phyloP scores from a whole-genome alignment of 495 filamentous ascomycete species.

The Talaromyces nanjingensis region DNA sequence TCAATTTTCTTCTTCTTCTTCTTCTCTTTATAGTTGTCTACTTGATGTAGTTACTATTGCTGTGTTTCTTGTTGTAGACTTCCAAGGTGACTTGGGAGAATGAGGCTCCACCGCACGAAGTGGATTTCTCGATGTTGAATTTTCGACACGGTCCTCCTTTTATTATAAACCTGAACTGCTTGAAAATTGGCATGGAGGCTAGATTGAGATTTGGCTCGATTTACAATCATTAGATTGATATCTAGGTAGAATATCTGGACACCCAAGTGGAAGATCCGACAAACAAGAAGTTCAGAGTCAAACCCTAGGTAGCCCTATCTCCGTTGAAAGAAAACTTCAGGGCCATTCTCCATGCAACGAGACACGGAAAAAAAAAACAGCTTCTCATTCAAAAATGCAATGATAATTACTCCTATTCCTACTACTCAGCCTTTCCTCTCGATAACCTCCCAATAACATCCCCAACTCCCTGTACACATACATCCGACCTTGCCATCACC shows the following conservation, averaged over 20 bases:
- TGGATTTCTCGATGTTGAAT: background rate
- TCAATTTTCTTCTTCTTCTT: background rate
- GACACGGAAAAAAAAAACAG: background rate
- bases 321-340: background rate
- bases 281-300: background rate
- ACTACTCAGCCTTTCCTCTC: background rate
- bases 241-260: background rate
- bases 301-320: background rate
- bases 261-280: background rate
- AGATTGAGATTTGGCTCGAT: background rate
- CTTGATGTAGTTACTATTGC: background rate
- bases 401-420: background rate
- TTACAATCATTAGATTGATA: background rate
- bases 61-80: background rate
- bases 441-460: background rate
- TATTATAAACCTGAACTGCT: too few species aligned
- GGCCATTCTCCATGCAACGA: background rate
- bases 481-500: background rate
- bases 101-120: background rate
- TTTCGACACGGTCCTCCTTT: too few species aligned
- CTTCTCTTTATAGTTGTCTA: background rate
- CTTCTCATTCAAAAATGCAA: background rate
- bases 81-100: background rate
- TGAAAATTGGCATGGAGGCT: too few species aligned
- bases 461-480: background rate